Percentiles rank a stretch among this genome's conserved stretches.
Conservation (phyloP, 1,284 basidiomycete species). For the Tetrapyrgos nigripes region DNA sequence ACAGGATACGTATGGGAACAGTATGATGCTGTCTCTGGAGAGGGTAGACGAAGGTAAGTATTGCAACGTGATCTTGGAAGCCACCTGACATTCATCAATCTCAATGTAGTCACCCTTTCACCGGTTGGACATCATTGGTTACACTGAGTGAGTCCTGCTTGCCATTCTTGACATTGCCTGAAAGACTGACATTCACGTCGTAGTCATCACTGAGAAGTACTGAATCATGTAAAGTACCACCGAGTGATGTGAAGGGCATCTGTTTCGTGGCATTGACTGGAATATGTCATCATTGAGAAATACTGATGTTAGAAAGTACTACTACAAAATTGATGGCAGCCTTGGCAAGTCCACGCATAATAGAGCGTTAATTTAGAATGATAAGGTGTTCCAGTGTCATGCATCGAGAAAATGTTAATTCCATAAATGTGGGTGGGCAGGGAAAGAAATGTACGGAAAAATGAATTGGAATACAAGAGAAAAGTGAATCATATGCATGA, state of each 20-base stretch:
- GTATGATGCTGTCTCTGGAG: conserved; percentile 85
- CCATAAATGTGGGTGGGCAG: not conserved
- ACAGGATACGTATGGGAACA: conserved; percentile 98
- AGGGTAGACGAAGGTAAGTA: conserved; percentile 81
- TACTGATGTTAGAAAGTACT: not conserved
- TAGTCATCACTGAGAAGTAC: conserved; percentile 67
- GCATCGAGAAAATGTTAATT: not conserved
- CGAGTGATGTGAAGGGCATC: no score
- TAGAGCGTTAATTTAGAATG: not conserved
- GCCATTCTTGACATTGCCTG: not conserved
- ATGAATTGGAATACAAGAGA: not conserved
- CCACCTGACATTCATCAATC: conserved; percentile 12
- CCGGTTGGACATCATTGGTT: conserved; percentile 90
- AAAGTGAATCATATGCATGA: not conserved
- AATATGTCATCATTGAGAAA: conserved; percentile 58
- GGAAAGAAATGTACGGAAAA: not conserved
- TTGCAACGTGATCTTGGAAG: conserved; percentile 14
- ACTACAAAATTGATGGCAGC: not conserved
- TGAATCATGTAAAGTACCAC: no score
- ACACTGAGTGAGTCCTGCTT: conserved; percentile 65
- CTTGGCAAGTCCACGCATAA: not conserved
- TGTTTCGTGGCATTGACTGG: no score
- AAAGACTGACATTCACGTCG: conserved; percentile 12
- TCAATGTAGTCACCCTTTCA: conserved; percentile 84
- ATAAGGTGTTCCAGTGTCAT: not conserved